phyloP scores from a whole-genome alignment of 2,329 filamentous ascomycete species.

The Venturia nashicola region DNA sequence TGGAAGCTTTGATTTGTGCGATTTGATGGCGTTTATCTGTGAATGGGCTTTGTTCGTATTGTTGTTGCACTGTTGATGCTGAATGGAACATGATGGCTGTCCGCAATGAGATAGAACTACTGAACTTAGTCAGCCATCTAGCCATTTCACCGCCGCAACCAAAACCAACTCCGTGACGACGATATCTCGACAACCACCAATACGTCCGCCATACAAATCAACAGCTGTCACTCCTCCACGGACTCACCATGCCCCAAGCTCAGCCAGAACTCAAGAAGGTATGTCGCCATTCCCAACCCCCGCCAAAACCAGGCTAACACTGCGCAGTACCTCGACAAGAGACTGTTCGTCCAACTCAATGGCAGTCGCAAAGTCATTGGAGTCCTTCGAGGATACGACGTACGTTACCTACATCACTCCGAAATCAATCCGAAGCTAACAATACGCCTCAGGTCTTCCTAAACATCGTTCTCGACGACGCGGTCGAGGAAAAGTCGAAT shows the following conservation, averaged over 20 bases:
- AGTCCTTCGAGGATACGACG: constrained; percentile 89
- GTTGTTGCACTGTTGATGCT: background rate
- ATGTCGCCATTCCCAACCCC: constrained; percentile 18
- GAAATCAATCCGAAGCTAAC: background rate
- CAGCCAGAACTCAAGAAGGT: constrained; percentile 99
- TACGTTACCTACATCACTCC: constrained; percentile 32
- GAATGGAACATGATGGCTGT: background rate
- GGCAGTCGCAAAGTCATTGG: constrained; percentile 96
- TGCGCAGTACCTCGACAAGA: constrained; percentile 84
- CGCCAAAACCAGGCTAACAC: background rate
- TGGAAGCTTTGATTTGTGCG: background rate
- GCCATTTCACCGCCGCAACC: background rate
- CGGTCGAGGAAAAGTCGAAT: constrained; percentile 84
- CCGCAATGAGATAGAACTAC: background rate
- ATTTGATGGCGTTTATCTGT: background rate
- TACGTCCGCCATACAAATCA: background rate
- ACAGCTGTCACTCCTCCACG: background rate
- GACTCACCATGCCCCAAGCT: constrained; percentile 79
- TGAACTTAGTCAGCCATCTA: background rate
- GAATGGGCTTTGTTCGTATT: background rate
- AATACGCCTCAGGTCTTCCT: constrained; percentile 64
- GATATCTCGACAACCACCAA: background rate
- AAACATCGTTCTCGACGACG: constrained; percentile 95
- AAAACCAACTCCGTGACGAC: background rate
- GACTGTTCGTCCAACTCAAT: constrained; percentile 94